Base-by-base conservation (phyloP, 768 basidiomycete genomes). In the Amanita muscaria region DNA sequence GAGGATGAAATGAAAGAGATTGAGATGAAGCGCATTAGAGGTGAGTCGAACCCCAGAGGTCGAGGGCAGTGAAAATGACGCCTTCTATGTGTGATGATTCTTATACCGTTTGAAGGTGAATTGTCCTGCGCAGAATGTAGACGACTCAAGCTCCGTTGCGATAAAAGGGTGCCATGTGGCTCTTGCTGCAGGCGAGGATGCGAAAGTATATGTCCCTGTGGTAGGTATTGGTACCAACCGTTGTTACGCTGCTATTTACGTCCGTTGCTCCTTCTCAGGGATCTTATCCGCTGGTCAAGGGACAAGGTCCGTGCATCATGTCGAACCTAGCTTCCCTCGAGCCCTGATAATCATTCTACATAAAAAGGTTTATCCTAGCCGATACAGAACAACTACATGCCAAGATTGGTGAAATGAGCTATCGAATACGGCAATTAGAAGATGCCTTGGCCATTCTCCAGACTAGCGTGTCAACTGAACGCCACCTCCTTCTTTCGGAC, bases 381-480 rank as follows among this genome's bases (percentile, higher is more conserved):
- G 79, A 79, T 43, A 82, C 80, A 1, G 72, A 77, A 33, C 74
- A 80, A 35, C 66, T 85, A 10, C 80, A 83, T 54, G 64, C 66
- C 41, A 80, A 82, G 58, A 82, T 83, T 19, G 59, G 73, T 5
- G 73, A 80, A 40, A 81, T 83, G 79, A 73, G 74, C 56, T 70
- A 76, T 53, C 73, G 81, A 14, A 82, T 84, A 37, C 73, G 79
- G 24, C 78, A 81, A 51, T 68, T 83, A 0, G 82, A 83, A 58
- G 81, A 83, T 47, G 79, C 77, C 0, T 62, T 84, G 8, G 76
- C 79, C 3, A 73, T 78, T 23, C 66, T 80, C 5, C 80, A 83
- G 47, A 64, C 74, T 2, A 69, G 72, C 7, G 64, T 75, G 4
- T 79, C 79, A 1, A 65, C 69, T 38, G 72, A 79, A 32, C 62